Base-by-base conservation (phyloP, 768 basidiomycete species). In the Agaricus sinodeliciosus region DNA sequence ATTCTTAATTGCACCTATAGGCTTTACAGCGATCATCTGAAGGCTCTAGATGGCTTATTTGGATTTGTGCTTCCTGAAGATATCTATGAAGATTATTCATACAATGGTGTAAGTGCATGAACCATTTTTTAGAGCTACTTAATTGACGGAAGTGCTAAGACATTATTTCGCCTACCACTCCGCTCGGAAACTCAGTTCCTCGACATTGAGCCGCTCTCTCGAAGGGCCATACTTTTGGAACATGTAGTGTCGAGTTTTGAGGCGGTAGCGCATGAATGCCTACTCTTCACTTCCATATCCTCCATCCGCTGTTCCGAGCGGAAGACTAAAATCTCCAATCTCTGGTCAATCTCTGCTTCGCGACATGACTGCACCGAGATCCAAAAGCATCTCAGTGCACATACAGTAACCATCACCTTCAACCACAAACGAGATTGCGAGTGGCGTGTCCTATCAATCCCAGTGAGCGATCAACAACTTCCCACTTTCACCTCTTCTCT, bases 131-230 rank as follows among this genome's bases (percentile, higher is more conserved):
- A 27, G 7, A 5, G 15, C 18, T 13, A 6, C 5, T 12, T 19
- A 15, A 26, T n/a, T 55, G 51, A 61, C 41, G 25, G 54, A 4
- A 43, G 12, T 7, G 36, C 41, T 3, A 12, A 77, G 76, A 77
- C 76, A n/a, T 49, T 78, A 15, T 78, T 79, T 57, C 62, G 72
- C 4, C 65, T 79, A 19, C 77, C 79, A 27, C 62, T 79, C 15
- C 65, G 77, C 27, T 65, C 61, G 7, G 8, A 49, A 15, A 37
- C 49, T 0, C 69, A 72, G 16, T 48, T 59, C 26, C 51, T 36
- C 28, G 60, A 52, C 15, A 16, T 46, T 1, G 62, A 63, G 7
- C 53, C 55, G 4, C 59, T 72, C 15, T 63, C 26, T 55, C 41
- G 9, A 56, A 57, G 3, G 44, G 47, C 61, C 0, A 51, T 55